A percentile compares a stretch with the other conserved stretches of the same genome.
Evolutionary conservation across 495 filamentous ascomycete genomes (phyloP).

Genomic region (Hypoxylon lienhwacheense): DNA sequence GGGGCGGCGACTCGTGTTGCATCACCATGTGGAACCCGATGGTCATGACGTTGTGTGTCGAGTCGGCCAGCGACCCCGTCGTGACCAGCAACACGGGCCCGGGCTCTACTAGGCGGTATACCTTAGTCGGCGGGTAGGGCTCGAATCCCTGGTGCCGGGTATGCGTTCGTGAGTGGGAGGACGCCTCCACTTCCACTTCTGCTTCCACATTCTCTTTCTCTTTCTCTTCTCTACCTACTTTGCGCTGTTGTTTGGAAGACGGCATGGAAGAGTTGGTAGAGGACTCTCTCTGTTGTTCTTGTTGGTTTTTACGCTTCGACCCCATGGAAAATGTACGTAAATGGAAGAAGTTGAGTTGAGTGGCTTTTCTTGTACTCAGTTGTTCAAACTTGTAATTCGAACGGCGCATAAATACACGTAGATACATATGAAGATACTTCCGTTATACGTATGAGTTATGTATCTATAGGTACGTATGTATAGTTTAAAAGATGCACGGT

Average conservation of each 20-base stretch:
- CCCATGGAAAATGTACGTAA: conserved; percentile 9
- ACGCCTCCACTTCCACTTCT: not conserved
- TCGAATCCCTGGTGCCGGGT: conserved; percentile 27
- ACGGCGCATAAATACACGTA: too few relatives aligned
- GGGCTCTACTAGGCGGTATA: conserved; percentile 44
- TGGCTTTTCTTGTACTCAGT: not conserved
- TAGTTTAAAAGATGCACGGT: too few relatives aligned
- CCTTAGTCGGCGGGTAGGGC: conserved; percentile 37
- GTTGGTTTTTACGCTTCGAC: conserved; percentile 28
- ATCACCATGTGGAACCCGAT: conserved; percentile 48
- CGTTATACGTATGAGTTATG: too few relatives aligned
- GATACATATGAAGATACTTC: too few relatives aligned
- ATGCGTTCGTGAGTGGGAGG: conserved; percentile 5
- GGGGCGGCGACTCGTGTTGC: conserved; percentile 41
- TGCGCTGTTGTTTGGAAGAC: conserved; percentile 27
- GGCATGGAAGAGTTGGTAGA: conserved; percentile 7
- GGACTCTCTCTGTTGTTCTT: conserved; percentile 21
- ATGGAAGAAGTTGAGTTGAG: not conserved
- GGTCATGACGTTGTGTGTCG: conserved; percentile 45
- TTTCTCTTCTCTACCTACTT: conserved; percentile 1
- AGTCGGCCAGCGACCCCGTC: conserved; percentile 39
- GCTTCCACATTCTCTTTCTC: too few relatives aligned
- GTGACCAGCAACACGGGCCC: conserved; percentile 44
- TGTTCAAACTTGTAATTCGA: not conserved
- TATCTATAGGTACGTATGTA: too few relatives aligned